A percentile compares a stretch with the other conserved stretches of the same genome.
phyloP scores from a whole-genome alignment of 1,284 basidiomycete species.

The Coriolopsis trogii region DNA sequence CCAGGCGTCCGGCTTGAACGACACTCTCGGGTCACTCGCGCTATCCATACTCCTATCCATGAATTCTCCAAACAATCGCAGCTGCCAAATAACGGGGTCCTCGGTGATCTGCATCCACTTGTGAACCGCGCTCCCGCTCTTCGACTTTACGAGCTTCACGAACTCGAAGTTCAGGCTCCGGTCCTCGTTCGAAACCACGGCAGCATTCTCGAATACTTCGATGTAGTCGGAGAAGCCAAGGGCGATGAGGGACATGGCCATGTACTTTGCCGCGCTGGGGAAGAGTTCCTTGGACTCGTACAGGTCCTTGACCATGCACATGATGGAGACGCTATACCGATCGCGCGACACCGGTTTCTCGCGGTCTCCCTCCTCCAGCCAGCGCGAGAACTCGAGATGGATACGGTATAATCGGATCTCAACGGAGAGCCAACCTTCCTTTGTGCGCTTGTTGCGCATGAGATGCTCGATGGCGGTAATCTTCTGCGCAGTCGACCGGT shows the following conservation, averaged over 20 bases:
- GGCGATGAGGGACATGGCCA: conserved; percentile 43
- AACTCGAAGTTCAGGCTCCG: conserved; percentile 56
- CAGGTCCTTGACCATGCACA: conserved; percentile 50
- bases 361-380: conserved; percentile 49
- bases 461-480: conserved; percentile 39
- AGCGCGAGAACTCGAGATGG: conserved; percentile 52
- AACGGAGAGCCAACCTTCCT: conserved; percentile 45
- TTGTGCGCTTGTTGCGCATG: conserved; percentile 45
- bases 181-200: conserved; percentile 32
- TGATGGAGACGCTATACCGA: conserved; percentile 44
- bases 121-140: conserved; percentile 42
- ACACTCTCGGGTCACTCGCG: conserved; percentile 55
- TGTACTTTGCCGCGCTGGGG: conserved; percentile 37
- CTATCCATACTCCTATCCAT: conserved; percentile 76
- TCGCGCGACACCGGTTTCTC: conserved; percentile 45
- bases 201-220: conserved; percentile 26
- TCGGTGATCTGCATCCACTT: conserved; percentile 60
- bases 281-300: conserved; percentile 42
- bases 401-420: conserved; percentile 57
- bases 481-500: conserved; percentile 33
- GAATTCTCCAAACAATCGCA: conserved; percentile 67
- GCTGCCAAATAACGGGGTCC: conserved; percentile 63
- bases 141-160: conserved; percentile 53
- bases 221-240: conserved; percentile 51
- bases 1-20: conserved; percentile 72